Base-by-base conservation (phyloP, 2,329 filamentous ascomycete genomes). In the Xylariaceae sp. region DNA sequence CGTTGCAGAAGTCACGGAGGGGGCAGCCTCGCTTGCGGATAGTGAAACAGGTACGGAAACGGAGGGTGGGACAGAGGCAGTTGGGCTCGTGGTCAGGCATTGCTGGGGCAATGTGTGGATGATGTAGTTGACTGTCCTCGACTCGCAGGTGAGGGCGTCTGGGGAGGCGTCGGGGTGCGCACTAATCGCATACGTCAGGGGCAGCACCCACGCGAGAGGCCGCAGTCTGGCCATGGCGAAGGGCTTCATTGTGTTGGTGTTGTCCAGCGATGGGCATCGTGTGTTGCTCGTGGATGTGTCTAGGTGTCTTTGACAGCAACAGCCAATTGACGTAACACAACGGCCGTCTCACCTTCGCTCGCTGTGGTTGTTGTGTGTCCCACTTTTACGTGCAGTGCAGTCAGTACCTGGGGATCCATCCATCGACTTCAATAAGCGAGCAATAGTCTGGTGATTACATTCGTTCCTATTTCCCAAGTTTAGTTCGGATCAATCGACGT, bases 41-140 rank as follows among this genome's bases (percentile, higher is more conserved):
- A 28, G 4, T 4, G 22, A 7, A 5, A 5, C 4, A 28, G 22
- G 7, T 4, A 28, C 51, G 22, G 60, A 47, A 19, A 60, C 60
- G 43, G 59, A 56, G 34, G 64, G 45, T 11, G 65, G 49, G 2
- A 63, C 59, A 13, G 65, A 56, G 10, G 48, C 33, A 28, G 51
- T 54, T 50, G 75, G 85, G 39, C 78, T 77, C n/a, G 82, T 84
- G 45, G 81, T 82, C 18, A 90, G 75, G 66, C 89, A 93, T 73
- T 88, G 87, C 66, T 90, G 87, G 11, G 87, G 87, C 38, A 92
- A 73, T 2, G 82, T 84, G 61, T 92, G 87, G 11, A 88, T 92
- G 56, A 93, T 89, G 70, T 92, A 90, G 70, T 93, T 92, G 66
- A 90, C 84, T 1, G 86, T 90, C 60, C 82, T 81, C 48, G 73